These are phyloP conservation scores for Pyrenophora teres DNA, from an alignment of 2,329 filamentous ascomycete genomes.

Conservation along the genomic window DNA sequence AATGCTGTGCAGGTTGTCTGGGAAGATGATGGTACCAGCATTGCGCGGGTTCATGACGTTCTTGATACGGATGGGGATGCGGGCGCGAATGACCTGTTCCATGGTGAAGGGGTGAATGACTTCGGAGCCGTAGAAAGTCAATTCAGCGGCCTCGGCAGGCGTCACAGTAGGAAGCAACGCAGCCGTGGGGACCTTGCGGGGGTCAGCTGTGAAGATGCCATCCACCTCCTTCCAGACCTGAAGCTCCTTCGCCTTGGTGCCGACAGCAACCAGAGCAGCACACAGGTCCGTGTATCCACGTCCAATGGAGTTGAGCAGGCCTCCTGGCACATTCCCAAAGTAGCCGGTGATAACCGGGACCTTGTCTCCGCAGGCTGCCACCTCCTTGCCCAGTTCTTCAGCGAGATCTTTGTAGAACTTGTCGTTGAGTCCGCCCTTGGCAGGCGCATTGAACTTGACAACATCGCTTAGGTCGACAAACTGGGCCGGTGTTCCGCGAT, in stretches of 20 bases:
- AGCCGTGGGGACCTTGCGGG: slow-evolving; percentile 90
- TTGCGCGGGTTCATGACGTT: slow-evolving; percentile 87
- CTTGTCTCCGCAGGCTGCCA: slow-evolving; percentile 51
- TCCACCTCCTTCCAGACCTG: slow-evolving; percentile 99
- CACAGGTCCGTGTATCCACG: slow-evolving; percentile 97
- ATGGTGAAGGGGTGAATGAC: slow-evolving; percentile 99
- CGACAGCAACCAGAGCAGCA: slow-evolving; percentile 88
- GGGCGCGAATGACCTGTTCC: slow-evolving; percentile 82
- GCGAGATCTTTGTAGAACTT: slow-evolving; percentile 54
- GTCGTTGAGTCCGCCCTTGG: slow-evolving; percentile 49
- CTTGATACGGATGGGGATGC: slow-evolving; percentile 87
- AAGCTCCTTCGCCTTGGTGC: slow-evolving; percentile 81
- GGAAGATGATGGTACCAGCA: slow-evolving; percentile 79
- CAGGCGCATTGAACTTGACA: slow-evolving; percentile 63
- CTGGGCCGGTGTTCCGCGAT: slow-evolving; percentile 79
- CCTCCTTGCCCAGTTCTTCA: slow-evolving; percentile 48
- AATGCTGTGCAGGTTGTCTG: slow-evolving; percentile 66
- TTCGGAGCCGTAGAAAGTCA: slow-evolving; percentile 78
- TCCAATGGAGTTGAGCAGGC: slow-evolving; percentile 87
- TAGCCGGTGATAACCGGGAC: slow-evolving; percentile 74
- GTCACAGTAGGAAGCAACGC: slow-evolving; percentile 86
- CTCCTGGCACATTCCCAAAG: slow-evolving; percentile 91
- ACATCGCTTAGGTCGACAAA: slow-evolving; percentile 89
- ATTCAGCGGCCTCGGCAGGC: slow-evolving; percentile 89
- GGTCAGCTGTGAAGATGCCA: slow-evolving; percentile 87